Evolutionary conservation across 441 rosid species (phyloP), one percentile per base, ranked within the genome.

Genomic region (Jatropha podagrica): DNA sequence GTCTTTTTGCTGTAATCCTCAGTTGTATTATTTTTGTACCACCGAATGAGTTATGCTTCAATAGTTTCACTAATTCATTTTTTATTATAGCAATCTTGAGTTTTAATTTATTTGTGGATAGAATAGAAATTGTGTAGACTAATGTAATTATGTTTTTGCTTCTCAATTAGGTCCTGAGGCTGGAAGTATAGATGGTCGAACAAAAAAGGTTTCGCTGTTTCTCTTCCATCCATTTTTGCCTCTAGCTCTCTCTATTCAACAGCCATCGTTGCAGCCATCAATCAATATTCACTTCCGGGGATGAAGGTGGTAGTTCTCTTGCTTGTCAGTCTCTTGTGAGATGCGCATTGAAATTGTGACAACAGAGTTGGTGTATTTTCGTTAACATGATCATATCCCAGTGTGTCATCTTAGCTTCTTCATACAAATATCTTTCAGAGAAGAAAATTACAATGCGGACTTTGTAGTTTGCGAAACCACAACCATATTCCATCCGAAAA

Each of bases 221-320:
- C 87, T 92, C 23, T 95, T 95, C 80, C 99, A 96, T 88, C 99
- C 99, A 17, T 89, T 83, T 86, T 84, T 88, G 79, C 97, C 99
- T 66, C 87, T 96, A 2, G 97, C 93, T 40, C 87, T 96, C 70
- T 96, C 99, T 73, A 85, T 96, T 79, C 98, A 93, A 76, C 99
- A 91, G 77, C 85, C 97, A 7, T 64, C 81, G 71, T 80, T 87
- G 82, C 98, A 91, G 44, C 92, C 98, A 23, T 85, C 94, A 26
- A 87, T 96, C 81, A 95, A 95, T 78, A 92, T 95, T 79, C 99
- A 95, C 86, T 92, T 91, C 77, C 88, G 99, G 23, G 81, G 89
- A 83, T 93, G 85, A 88, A 38, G 51, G 48, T 46, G 26, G 37
- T 61, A 42, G 40, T 42, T 76, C 7, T 41, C 5, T 27, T 63